A percentile compares a stretch with the other conserved stretches of the same genome.
Conservation (phyloP, 805 yeast species). For the Hanseniaspora lindneri region DNA sequence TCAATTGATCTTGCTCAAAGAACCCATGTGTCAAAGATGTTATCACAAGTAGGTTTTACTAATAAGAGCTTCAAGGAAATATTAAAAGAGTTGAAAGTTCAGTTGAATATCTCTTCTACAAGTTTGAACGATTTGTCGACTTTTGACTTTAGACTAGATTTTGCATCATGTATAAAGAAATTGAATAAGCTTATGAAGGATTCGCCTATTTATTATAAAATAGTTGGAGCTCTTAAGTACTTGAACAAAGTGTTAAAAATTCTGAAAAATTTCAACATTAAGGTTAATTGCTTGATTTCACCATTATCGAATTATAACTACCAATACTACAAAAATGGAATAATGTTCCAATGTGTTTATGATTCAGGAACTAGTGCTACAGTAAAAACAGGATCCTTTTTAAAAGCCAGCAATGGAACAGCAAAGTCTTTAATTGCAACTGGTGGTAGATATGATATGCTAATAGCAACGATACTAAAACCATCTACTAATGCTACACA, state of each 20-base stretch:
- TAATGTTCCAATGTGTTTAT: constrained; percentile 79
- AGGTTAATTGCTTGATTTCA: constrained; percentile 46
- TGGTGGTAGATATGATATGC: constrained; percentile 84
- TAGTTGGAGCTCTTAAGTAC: constrained; percentile 53
- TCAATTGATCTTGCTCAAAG: constrained; percentile 66
- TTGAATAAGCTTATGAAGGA: constrained; percentile 63
- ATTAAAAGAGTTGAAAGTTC: constrained; percentile 42
- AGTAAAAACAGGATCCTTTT: not conserved
- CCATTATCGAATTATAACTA: constrained; percentile 80
- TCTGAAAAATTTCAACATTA: constrained; percentile 48
- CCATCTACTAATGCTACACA: constrained; percentile 31
- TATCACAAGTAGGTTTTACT: constrained; percentile 69
- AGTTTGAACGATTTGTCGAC: constrained; percentile 68
- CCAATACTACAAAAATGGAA: constrained; percentile 63
- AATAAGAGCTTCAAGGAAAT: constrained; percentile 48
- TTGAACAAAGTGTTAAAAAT: constrained; percentile 47
- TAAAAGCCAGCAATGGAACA: constrained; percentile 32
- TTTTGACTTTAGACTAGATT: constrained; percentile 65
- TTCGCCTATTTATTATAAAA: constrained; percentile 46
- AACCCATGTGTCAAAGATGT: constrained; percentile 50
- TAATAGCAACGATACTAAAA: constrained; percentile 56
- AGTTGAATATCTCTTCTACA: constrained; percentile 67
- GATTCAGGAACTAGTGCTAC: constrained; percentile 27
- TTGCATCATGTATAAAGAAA: constrained; percentile 50
- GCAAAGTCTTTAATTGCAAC: constrained; percentile 52